Percentiles rank a stretch among this genome's conserved stretches.
phyloP scores from a whole-genome alignment of 2,329 filamentous ascomycete genomes.

The Pleomassaria siparia region DNA sequence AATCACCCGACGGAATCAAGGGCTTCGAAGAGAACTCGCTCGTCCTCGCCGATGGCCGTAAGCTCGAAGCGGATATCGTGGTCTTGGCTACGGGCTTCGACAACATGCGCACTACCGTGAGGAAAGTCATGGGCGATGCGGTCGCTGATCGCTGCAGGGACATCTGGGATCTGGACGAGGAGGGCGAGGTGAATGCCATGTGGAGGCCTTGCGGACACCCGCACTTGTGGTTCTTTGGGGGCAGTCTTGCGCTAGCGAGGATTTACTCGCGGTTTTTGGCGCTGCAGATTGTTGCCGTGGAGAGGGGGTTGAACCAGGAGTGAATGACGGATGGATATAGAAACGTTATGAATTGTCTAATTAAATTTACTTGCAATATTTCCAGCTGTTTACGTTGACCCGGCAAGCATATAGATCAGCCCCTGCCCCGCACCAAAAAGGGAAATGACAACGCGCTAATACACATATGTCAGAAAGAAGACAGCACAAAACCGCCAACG shows the following conservation, averaged over 20 bases:
- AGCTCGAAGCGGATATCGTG: slow-evolving; percentile 63
- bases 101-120: slow-evolving; percentile 66
- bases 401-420: no score
- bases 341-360: no score
- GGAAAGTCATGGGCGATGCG: slow-evolving; percentile 63
- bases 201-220: slow-evolving; percentile 45
- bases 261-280: slow-evolving; percentile 43
- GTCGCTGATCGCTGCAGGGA: slow-evolving; percentile 61
- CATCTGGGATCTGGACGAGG: slow-evolving; percentile 44
- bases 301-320: slow-evolving; percentile 36
- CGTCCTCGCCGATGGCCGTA: slow-evolving; percentile 53
- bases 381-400: no score
- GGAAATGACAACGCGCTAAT: no score
- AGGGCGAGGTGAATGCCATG: slow-evolving; percentile 41
- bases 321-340: no score
- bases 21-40: slow-evolving; percentile 51
- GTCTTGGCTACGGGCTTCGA: slow-evolving; percentile 60
- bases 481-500: no score
- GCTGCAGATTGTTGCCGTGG: slow-evolving; percentile 45
- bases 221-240: slow-evolving; percentile 45
- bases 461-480: no score
- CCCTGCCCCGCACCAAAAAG: no score
- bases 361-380: no score
- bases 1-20: slow-evolving; percentile 52
- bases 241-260: slow-evolving; percentile 39